Base-by-base conservation (phyloP, 1,284 basidiomycete species). In the Apiotrichum akiyoshidainum region DNA sequence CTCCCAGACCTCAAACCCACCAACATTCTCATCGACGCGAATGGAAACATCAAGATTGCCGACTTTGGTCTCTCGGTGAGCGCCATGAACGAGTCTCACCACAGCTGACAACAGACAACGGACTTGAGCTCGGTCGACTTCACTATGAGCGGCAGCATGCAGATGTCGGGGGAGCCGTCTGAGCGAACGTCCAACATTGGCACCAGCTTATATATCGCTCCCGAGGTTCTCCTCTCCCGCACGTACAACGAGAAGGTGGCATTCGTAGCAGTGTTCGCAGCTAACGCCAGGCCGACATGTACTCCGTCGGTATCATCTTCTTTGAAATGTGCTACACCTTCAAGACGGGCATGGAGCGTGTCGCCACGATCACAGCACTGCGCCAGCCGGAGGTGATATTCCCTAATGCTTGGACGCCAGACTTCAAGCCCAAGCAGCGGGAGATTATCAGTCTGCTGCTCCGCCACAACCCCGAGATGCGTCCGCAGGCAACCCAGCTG, bases 241-340 rank as follows among this genome's bases (percentile, higher is more conserved):
- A 69, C 72, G 55, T 87, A 74, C 53, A 72, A 86, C 16, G 72
- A 73, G 46, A 76, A 75, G 63, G 68, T 68, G 14, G 46, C 57
- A 49, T 19, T 1, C 1, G 0, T n/a, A 17, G 33, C n/a, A 37
- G 44, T 19, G 7, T n/a, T 31, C 19, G 16, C 21, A 21, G 44
- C 47, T 26, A 55, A 31, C 3, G 33, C 52, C 57, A 96, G 72
- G 93, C 93, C 5, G 94, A 98, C 73, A 88, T 98, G 83, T 98
- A 96, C 73, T 94, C 91, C 70, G 84, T 96, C 7, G 94, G 90
- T 39, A 87, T 98, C 68, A 93, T 97, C 33, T 95, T 97, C 78
- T 98, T 98, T 71, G 94, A 98, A 80, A 96, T 97, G 92, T 92
- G 93, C 72, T 92, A 88, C 49, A 72, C 80, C 69, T 95, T 96